Percentiles rank a stretch among this genome's conserved stretches.
These are phyloP conservation scores for Calophaca sinica DNA, from an alignment of 306 rosid genomes.

Conservation along the genomic window DNA sequence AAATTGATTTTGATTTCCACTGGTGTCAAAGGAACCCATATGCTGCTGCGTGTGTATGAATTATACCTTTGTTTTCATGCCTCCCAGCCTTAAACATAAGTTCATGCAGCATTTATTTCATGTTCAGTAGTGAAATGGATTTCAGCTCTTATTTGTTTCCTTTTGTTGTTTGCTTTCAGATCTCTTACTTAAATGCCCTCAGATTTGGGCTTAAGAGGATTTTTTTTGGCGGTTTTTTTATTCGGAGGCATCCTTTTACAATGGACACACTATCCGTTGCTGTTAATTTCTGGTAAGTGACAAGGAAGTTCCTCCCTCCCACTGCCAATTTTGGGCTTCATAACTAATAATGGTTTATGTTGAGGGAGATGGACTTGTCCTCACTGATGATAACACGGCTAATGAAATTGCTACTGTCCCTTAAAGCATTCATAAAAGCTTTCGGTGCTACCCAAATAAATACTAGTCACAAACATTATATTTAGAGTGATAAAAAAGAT, in stretches of 20 bases:
- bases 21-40: neutral
- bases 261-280: constrained; percentile 97
- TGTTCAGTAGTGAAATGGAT: constrained; percentile 29
- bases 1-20: constrained; percentile 23
- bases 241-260: constrained; percentile 82
- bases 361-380: constrained; percentile 11
- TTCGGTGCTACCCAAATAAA: constrained; percentile 36
- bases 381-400: neutral
- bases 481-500: neutral
- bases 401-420: neutral
- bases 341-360: neutral
- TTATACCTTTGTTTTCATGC: constrained; percentile 9
- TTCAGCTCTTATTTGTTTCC: constrained; percentile 36
- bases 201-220: constrained; percentile 94
- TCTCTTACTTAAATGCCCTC: constrained; percentile 92
- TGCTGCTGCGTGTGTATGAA: neutral
- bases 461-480: neutral
- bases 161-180: constrained; percentile 55
- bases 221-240: constrained; percentile 92
- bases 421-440: constrained; percentile 2
- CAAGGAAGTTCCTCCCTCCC: neutral
- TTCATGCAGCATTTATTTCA: constrained; percentile 16
- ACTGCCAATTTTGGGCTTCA: constrained; percentile 19
- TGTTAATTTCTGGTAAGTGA: constrained; percentile 85
- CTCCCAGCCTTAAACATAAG: neutral